Percentiles rank a stretch among this genome's conserved stretches.
phyloP scores from a whole-genome alignment of 2,329 filamentous ascomycete species.

The Boeremia lycopersici region DNA sequence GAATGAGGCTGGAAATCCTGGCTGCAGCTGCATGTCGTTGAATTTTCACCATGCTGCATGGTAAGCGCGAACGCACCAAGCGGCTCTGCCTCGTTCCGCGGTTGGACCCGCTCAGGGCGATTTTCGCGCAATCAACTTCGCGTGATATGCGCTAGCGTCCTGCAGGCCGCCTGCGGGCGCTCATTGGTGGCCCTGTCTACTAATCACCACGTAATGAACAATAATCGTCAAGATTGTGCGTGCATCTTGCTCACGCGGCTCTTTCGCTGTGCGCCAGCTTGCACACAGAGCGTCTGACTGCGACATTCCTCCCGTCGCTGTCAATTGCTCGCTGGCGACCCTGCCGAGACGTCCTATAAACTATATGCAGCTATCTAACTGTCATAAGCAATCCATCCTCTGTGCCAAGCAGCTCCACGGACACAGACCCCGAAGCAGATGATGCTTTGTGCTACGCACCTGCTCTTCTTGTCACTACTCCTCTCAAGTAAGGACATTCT shows the following conservation, averaged over 20 bases:
- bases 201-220: constrained; percentile 13
- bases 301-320: constrained; percentile 3
- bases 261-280: not conserved
- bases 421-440: constrained; percentile 8
- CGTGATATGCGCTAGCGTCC: constrained; percentile 3
- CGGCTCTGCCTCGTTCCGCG: constrained; percentile 17
- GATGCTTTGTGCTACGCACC: constrained; percentile 13
- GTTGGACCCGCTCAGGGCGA: constrained; percentile 13
- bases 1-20: constrained; percentile 15
- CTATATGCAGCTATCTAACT: constrained; percentile 5
- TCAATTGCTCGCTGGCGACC: not conserved
- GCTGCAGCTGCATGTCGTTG: constrained; percentile 11
- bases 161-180: not conserved
- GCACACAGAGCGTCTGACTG: constrained; percentile 2
- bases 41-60: constrained; percentile 13
- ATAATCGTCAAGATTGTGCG: constrained; percentile 4
- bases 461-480: constrained; percentile 7
- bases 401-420: constrained; percentile 11
- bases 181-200: constrained; percentile 13
- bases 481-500: constrained; percentile 3
- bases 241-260: not conserved
- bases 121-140: constrained; percentile 11
- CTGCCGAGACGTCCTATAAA: constrained; percentile 5
- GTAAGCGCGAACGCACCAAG: constrained; percentile 17
- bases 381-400: constrained; percentile 8